A percentile compares a stretch with the other conserved stretches of the same genome.
Conservation (phyloP, 306 rosid genomes). For the Prunus persica region DNA sequence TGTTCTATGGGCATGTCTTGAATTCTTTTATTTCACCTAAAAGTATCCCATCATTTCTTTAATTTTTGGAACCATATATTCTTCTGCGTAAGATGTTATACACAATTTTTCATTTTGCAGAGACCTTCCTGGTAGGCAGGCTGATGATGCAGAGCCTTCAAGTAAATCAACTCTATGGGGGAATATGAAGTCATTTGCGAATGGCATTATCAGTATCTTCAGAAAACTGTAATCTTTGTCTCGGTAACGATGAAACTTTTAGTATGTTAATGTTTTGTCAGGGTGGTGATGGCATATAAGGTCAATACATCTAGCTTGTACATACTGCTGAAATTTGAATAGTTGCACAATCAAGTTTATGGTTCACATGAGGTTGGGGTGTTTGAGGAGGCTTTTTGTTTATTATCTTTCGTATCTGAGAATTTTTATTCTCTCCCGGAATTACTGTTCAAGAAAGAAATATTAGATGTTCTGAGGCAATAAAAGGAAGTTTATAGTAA, state of each 20-base stretch:
- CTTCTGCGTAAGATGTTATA: slow-evolving; percentile 10
- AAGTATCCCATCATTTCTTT: neutral
- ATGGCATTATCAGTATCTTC: slow-evolving; percentile 52
- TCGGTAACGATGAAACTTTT: neutral
- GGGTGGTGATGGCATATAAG: neutral
- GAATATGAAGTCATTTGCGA: slow-evolving; percentile 65
- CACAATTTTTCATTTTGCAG: slow-evolving; percentile 30
- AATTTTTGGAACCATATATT: neutral
- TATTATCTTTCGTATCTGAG: too few species aligned
- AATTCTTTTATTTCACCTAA: neutral
- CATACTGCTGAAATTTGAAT: too few species aligned
- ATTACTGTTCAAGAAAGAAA: too few species aligned
- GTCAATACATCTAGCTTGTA: neutral
- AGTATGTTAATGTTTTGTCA: neutral
- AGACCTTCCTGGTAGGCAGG: slow-evolving; percentile 24
- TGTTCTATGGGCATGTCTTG: neutral
- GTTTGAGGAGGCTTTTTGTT: too few species aligned
- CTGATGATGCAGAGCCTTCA: slow-evolving; percentile 25
- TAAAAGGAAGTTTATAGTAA: too few species aligned
- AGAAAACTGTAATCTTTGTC: slow-evolving; percentile 35
- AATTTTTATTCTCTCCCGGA: too few species aligned
- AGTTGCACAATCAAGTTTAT: too few species aligned
- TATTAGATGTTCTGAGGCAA: too few species aligned
- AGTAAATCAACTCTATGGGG: slow-evolving; percentile 54
- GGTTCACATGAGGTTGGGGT: too few species aligned